phyloP scores from a whole-genome alignment of 768 basidiomycete species.

The Gloeophyllum trabeum region DNA sequence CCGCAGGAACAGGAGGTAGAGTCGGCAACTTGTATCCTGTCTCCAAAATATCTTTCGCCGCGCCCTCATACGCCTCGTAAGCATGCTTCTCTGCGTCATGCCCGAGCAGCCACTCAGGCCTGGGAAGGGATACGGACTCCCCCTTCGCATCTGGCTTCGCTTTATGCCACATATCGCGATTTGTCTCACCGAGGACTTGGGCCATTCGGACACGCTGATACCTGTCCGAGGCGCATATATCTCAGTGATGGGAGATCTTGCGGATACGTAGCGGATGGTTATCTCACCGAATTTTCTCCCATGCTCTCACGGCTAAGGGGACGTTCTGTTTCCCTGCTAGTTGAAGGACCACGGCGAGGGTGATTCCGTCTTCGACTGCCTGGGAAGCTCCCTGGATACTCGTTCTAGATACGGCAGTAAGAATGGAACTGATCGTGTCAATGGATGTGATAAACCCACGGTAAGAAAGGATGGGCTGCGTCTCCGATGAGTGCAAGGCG shows the following conservation, averaged over 20 bases:
- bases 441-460: no score
- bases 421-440: not conserved
- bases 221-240: conserved; percentile 1
- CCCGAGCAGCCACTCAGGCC: conserved; percentile 17
- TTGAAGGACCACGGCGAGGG: conserved; percentile 11
- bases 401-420: conserved; percentile 6
- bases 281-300: conserved; percentile 12
- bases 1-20: conserved; percentile 3
- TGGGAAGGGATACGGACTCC: conserved; percentile 9
- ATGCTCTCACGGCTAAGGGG: conserved; percentile 10
- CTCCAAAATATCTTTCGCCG: conserved; percentile 11
- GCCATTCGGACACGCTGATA: conserved; percentile 14
- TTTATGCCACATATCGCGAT: conserved; percentile 14
- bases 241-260: not conserved
- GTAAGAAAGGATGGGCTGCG: conserved; percentile 19
- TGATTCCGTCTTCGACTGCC: conserved; percentile 14
- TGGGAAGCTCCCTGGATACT: conserved; percentile 14
- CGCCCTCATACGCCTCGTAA: conserved; percentile 11
- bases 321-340: conserved; percentile 9
- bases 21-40: conserved; percentile 14
- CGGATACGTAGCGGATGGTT: not conserved
- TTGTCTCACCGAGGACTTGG: conserved; percentile 16
- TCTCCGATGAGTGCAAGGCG: conserved; percentile 17
- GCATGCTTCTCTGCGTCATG: conserved; percentile 18
- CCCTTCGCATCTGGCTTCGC: conserved; percentile 9